Evolutionary conservation across 805 yeast species (phyloP).

Genomic region (Yamadazyma philogaea): DNA sequence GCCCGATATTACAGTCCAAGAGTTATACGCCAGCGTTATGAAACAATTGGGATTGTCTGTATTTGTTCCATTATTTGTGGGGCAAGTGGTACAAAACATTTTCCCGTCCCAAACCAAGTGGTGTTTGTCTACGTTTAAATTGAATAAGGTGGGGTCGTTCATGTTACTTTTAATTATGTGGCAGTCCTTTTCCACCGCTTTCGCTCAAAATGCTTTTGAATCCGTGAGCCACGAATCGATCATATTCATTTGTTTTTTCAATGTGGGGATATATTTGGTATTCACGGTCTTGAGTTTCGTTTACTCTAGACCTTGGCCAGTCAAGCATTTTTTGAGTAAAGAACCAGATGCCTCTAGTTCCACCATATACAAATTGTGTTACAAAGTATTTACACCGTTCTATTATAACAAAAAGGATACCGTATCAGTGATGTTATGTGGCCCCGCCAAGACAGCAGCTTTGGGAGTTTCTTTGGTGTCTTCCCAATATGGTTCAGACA

Average conservation of each 20-base stretch:
- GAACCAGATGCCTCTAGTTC: conserved; percentile 50
- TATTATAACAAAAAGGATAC: conserved; percentile 71
- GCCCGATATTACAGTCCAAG: conserved; percentile 40
- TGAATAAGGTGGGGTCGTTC: conserved; percentile 73
- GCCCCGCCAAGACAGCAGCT: conserved; percentile 93
- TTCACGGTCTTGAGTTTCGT: conserved; percentile 65
- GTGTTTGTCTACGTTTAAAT: conserved; percentile 52
- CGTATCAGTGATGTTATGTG: conserved; percentile 78
- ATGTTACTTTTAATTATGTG: conserved; percentile 77
- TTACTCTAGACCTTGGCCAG: conserved; percentile 58
- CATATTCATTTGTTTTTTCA: conserved; percentile 77
- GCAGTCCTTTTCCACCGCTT: conserved; percentile 82
- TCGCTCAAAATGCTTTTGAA: conserved; percentile 75
- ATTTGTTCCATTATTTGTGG: conserved; percentile 84
- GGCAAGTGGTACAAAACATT: conserved; percentile 74
- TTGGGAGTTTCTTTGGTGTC: conserved; percentile 82
- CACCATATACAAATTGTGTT: conserved; percentile 41
- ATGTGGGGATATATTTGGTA: conserved; percentile 72
- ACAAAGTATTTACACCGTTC: conserved; percentile 55
- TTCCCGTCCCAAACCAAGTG: conserved; percentile 64
- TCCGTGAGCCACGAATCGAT: conserved; percentile 65
- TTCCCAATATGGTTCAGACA: conserved; percentile 69
- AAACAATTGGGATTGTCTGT: conserved; percentile 82
- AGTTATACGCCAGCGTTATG: conserved; percentile 73
- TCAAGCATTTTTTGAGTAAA: conserved; percentile 39